Evolutionary conservation across 331 rosid genomes (phyloP).

Genomic region (Ulmus americana): DNA sequence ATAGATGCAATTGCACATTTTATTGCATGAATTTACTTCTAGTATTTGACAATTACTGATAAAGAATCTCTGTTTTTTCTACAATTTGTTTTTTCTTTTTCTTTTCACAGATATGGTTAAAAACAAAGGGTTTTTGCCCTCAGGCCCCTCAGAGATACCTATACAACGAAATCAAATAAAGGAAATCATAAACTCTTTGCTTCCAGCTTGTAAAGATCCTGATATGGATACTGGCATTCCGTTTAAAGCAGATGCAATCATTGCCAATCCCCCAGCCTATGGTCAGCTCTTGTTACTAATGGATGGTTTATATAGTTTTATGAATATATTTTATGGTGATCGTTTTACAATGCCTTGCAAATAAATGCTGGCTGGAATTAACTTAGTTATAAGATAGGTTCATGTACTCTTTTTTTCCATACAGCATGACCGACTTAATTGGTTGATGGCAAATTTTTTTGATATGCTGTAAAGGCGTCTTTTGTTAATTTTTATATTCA

Average conservation of each 20-base stretch:
- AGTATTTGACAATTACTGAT: background rate
- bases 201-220: constrained; percentile 87
- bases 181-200: constrained; percentile 75
- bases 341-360: too few species aligned
- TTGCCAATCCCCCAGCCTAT: constrained; percentile 99
- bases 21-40: background rate
- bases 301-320: background rate
- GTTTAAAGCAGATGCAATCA: constrained; percentile 86
- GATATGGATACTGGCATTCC: constrained; percentile 73
- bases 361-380: too few species aligned
- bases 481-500: too few species aligned
- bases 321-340: background rate
- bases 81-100: constrained; percentile 20
- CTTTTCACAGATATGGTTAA: constrained; percentile 83
- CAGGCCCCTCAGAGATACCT: constrained; percentile 97
- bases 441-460: too few species aligned
- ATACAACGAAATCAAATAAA: constrained; percentile 85
- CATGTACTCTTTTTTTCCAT: too few species aligned
- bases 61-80: background rate
- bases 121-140: constrained; percentile 95
- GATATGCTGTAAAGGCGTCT: too few species aligned
- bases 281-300: constrained; percentile 41
- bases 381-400: too few species aligned
- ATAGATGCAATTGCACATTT: background rate
- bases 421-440: too few species aligned